Evolutionary conservation across 306 rosid species (phyloP).

Genomic region (Betula pendula): DNA sequence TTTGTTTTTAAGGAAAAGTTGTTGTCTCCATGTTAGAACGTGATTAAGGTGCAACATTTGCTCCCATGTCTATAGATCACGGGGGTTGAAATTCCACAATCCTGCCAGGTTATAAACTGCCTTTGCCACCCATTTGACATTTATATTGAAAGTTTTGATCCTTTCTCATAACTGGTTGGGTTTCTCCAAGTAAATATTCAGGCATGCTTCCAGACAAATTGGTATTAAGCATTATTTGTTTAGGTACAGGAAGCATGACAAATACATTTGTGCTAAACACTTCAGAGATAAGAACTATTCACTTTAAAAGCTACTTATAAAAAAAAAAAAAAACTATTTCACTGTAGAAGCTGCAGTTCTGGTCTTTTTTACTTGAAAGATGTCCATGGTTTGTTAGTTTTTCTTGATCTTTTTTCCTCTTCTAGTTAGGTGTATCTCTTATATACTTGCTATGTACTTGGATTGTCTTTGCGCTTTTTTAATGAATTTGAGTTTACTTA

Average conservation of each 20-base stretch:
- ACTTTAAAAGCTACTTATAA: neutral
- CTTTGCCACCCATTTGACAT: neutral
- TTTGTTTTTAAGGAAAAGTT: neutral
- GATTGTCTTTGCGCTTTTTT: no score
- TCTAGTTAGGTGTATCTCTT: no score
- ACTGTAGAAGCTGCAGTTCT: neutral
- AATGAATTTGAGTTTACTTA: no score
- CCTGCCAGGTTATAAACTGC: neutral
- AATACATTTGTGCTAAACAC: neutral
- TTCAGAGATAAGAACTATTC: neutral
- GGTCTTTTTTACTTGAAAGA: neutral
- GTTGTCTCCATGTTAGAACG: neutral
- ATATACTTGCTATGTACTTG: no score
- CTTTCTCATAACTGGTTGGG: neutral
- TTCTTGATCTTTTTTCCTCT: no score
- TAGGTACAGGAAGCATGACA: neutral
- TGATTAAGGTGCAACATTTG: neutral
- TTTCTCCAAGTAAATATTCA: neutral
- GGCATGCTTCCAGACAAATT: neutral
- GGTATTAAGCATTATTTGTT: neutral
- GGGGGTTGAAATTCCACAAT: neutral
- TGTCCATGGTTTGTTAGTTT: neutral
- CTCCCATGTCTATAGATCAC: neutral
- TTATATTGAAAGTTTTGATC: neutral
- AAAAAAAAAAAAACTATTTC: no score